Evolutionary conservation across 179 eudicot genomes (phyloP).

Genomic region (Sideroxylon spinosum): DNA sequence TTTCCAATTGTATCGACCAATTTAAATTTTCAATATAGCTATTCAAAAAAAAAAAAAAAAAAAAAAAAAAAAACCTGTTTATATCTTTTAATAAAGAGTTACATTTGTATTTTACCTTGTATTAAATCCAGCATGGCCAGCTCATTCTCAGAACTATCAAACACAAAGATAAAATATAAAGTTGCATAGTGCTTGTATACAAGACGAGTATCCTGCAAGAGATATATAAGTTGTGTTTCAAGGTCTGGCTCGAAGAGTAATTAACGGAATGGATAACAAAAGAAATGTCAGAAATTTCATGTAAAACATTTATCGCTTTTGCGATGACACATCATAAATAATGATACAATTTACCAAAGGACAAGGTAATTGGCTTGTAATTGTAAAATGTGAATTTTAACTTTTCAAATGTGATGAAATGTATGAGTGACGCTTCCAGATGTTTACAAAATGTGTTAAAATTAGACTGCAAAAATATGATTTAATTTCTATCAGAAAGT

Average conservation of each 20-base stretch:
- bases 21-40: not conserved
- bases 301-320: not conserved
- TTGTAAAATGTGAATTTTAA: not conserved
- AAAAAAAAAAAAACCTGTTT: no score
- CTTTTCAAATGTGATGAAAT: not conserved
- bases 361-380: not conserved
- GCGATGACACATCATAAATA: not conserved
- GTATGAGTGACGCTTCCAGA: not conserved
- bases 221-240: not conserved
- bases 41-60: no score
- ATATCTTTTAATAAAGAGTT: no score
- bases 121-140: constrained; percentile 82
- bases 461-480: not conserved
- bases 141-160: constrained; percentile 76
- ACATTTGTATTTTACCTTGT: constrained; percentile 48
- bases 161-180: constrained; percentile 66
- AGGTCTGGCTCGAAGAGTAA: not conserved
- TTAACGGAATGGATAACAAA: not conserved
- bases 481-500: not conserved
- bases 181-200: constrained; percentile 81
- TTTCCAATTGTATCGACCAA: not conserved
- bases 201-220: constrained; percentile 66
- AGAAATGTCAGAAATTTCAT: not conserved
- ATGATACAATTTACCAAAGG: not conserved
- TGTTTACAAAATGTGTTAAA: not conserved